Evolutionary conservation across 495 filamentous ascomycete species (phyloP), one percentile per base, ranked within the genome.

Genomic region (Neurospora sp.): DNA sequence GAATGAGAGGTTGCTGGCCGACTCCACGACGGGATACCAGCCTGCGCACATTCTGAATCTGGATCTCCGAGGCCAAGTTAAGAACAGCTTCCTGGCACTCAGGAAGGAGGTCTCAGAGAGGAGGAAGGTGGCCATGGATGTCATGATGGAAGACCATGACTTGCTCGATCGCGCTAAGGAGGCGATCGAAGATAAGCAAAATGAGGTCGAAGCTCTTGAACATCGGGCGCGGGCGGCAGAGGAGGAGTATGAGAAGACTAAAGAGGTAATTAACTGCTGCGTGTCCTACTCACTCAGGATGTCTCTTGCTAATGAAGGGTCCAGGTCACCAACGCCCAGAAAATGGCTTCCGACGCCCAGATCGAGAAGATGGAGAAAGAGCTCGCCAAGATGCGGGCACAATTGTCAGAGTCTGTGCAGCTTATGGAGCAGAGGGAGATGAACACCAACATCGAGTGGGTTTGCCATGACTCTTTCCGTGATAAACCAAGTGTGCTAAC

Each of bases 311-410:
- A n/a, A n/a, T n/a, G n/a, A n/a, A n/a, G n/a, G 16, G 35, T 14
- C 16, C 69, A 88, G 84, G 89, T 93, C 49, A 94, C 92, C 16
- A 91, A 87, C 18, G 93, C 93, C 39, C 93, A 97, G 82, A 95
- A 96, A 81, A 87, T 95, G 76, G 90, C 90, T 12, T 91, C 89
- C 5, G 96, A 98, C 81, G 90, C 94, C 18, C 95, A 98, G 81
- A 97, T 98, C 78, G 96, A 99, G 83, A 93, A 94, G 85, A 94
- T 98, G 92, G 96, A 98, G 84, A 97, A 97, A 80, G 95, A 99
- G 82, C 84, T 99, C 38, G 92, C 93, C 54, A 94, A 93, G 85
- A 97, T 98, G 93, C 87, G 94, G 72, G 87, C 90, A 3, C 90
- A 91, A 35, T 86, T 98, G 70, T 90, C 87, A n/a, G 95, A 98